Base-by-base conservation (phyloP, 2,329 filamentous ascomycete species). In the Lasiodiplodia sp. region DNA sequence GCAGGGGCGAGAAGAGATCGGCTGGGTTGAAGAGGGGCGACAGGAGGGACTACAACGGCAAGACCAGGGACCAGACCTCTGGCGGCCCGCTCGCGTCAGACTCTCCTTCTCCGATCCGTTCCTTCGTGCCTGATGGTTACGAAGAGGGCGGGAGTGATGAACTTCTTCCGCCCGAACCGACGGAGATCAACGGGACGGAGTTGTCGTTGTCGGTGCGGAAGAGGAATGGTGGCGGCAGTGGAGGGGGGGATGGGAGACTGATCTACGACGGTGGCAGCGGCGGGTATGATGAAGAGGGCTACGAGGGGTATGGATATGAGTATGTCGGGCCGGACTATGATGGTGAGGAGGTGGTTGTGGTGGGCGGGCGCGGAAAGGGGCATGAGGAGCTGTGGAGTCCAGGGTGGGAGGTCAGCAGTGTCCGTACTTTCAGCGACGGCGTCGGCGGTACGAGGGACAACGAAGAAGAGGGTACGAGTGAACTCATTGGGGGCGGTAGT, bases 361-460 rank as follows among this genome's bases (percentile, higher is more conserved):
- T 18, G n/a, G 37, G 56, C 0, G 37, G 37, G 10, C 40, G 16
- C 8, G 57, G 38, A 21, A 44, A 23, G 7, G 57, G 38, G 12
- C 23, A 16, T 2, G 38, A 40, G 5, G 37, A 16, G 18, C 44
- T 11, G 8, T 51, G 58, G 58, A 63, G 58, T 5, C 58, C 58
- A 1, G 44, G 58, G 4, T 51, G 58, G 58, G 58, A 63, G 40
- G 58, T 63, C 11, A 63, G 58, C 23, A 34, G 25, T 6, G 51
- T 63, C 14, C 58, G 23, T 23, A 63, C 58, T 5, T 51, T 63
- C 12, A 37, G 10, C 21, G 25, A 11, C 21, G 57, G 57, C 4
- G 57, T 16, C n/a, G 56, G 28, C 37, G 34, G 23, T 18, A 40
- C 23, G 3, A 8, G 44, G 7, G n/a, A n/a, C 44, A 7, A 7